phyloP scores from a whole-genome alignment of 148 eudicot genomes.

The Vaccinium vitisidaea region DNA sequence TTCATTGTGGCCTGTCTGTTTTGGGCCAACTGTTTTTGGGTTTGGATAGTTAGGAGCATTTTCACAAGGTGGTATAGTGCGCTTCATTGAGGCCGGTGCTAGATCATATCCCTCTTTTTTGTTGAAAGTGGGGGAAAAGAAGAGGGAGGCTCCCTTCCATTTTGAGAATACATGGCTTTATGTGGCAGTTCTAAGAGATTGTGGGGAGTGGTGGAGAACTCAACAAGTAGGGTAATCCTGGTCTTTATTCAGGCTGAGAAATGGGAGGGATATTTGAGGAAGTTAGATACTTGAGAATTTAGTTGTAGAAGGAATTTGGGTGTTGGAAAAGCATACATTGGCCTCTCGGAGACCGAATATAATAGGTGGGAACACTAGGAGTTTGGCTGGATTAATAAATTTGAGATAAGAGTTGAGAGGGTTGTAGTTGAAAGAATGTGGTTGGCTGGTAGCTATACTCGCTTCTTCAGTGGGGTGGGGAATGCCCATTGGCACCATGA shows the following conservation, averaged over 20 bases:
- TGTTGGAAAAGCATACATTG: background rate
- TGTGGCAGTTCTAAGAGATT: background rate
- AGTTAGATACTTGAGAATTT: background rate
- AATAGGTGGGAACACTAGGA: background rate
- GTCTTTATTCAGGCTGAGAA: background rate
- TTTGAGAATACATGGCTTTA: background rate
- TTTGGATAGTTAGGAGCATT: background rate
- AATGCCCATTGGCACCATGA: background rate
- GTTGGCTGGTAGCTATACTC: background rate
- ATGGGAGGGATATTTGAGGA: background rate
- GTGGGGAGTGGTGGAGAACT: background rate
- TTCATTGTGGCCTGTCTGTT: background rate
- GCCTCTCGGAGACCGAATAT: background rate
- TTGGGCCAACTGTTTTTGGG: background rate
- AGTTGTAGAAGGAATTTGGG: background rate
- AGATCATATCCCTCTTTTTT: too few relatives aligned
- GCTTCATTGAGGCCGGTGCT: too few relatives aligned
- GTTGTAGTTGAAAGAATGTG: background rate
- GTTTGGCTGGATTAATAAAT: background rate
- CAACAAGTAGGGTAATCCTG: background rate
- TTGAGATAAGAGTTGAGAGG: background rate
- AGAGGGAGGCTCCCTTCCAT: slow-evolving; percentile 1
- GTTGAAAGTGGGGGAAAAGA: background rate
- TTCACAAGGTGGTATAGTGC: background rate
- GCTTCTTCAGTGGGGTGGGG: background rate